phyloP scores from a whole-genome alignment of 1,284 basidiomycete species.

The Anthracocystis walkeri region DNA sequence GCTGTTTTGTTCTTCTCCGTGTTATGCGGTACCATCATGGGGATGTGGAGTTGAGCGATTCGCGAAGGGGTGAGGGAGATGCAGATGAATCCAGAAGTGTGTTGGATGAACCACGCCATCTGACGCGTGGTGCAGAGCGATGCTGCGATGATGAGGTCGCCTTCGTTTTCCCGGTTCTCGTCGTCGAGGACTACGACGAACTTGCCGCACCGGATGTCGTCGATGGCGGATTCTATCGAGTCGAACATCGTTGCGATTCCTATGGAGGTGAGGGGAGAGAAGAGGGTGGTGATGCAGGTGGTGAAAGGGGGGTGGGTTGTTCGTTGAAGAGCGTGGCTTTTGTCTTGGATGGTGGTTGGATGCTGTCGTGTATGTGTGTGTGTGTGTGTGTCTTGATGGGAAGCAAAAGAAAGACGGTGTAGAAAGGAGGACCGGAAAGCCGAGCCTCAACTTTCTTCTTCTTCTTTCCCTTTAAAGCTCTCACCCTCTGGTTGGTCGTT shows the following conservation, averaged over 20 bases:
- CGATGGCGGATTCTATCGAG: slow-evolving; percentile 56
- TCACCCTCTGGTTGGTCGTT: too few relatives aligned
- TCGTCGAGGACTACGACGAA: slow-evolving; percentile 68
- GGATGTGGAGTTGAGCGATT: slow-evolving; percentile 84
- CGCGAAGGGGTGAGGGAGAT: slow-evolving; percentile 83
- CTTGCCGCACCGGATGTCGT: slow-evolving; percentile 54
- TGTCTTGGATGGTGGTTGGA: too few relatives aligned
- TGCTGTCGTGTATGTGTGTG: too few relatives aligned
- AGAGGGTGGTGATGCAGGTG: too few relatives aligned
- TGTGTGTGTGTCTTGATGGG: background rate
- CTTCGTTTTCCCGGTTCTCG: slow-evolving; percentile 69
- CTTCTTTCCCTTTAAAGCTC: too few relatives aligned
- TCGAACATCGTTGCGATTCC: slow-evolving; percentile 53
- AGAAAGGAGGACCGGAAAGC: too few relatives aligned
- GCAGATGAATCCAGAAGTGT: slow-evolving; percentile 89
- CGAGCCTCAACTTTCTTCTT: too few relatives aligned
- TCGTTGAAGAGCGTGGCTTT: too few relatives aligned
- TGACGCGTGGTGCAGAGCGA: slow-evolving; percentile 83
- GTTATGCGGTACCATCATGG: slow-evolving; percentile 92
- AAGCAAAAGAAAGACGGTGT: background rate
- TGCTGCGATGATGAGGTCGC: slow-evolving; percentile 66
- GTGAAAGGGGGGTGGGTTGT: too few relatives aligned
- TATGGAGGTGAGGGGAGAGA: too few relatives aligned
- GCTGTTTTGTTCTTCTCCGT: slow-evolving; percentile 92
- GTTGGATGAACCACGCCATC: slow-evolving; percentile 99